Base-by-base conservation (phyloP, 2,329 filamentous ascomycete species). In the Fusarium napiforme region DNA sequence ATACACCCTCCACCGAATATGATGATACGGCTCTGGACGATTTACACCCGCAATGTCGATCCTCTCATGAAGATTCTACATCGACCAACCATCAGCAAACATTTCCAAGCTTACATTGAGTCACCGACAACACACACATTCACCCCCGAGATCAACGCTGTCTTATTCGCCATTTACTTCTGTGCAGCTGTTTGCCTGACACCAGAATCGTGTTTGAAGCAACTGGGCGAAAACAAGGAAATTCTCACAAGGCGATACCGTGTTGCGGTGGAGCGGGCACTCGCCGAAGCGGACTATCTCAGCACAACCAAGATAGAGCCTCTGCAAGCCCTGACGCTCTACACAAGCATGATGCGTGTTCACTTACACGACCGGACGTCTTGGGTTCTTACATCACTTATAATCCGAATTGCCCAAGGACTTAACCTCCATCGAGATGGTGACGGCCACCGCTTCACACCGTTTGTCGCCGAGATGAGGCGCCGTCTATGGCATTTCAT, bases 401-500 rank as follows among this genome's bases (percentile, higher is more conserved):
- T 83, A 11, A 77, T 85, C 45, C 84, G 86, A 11, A 81, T 87
- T 8, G 84, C 82, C 1, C 85, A 87, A 49, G 83, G 81, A 2
- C 77, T 83, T 23, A 78, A 79, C 40, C 77, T 87, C 9, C 84
- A 86, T 60, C 82, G 82, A 9, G 85, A 87, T 69, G 82, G 83
- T 7, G 78, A 80, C 42, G 80, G 80, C 9, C 77, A 77, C 10
- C 74, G 77, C 2, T 80, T 83, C 49, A 73, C 81, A 0, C 84
- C 87, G 0, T 92, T 88, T 69, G 86, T 91, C 64, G 84, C 85
- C 7, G 88, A 91, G 79, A 86, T 91, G 81, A 85, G 90, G 26
- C 85, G 90, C 14, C 85, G 90, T 6, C 77, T 92, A 0, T 92
- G 90, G 87, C 89, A 88, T 82, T 88, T 91, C 71, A 85, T 92